Evolutionary conservation across 1,284 basidiomycete genomes (phyloP), one percentile per base, ranked within the genome.

Genomic region (Puccinia hordei): DNA sequence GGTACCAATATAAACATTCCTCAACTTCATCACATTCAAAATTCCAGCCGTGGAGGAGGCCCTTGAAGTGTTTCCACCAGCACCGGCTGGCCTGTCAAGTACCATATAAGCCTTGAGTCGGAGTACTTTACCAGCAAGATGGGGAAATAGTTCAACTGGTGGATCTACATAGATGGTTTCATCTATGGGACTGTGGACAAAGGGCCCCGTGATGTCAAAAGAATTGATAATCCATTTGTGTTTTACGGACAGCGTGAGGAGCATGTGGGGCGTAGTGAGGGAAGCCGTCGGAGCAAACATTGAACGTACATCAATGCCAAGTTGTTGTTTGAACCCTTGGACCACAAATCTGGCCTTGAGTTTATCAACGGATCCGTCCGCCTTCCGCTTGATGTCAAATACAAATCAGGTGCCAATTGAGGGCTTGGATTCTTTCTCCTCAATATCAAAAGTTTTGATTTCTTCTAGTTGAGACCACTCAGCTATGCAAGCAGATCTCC

Each of bases 131-230:
- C 66, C 35, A 24, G 53, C 8, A 13, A 57, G n/a, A 57, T 57
- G 19, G 27, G 53, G 22, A 5, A 57, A 27, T 9, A 57, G 53
- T 24, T 57, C 53, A 4, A 57, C 24, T 57, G 53, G 53, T 5
- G n/a, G 53, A n/a, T 57, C n/a, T 6, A 57, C 53, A 57, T 57
- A 57, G n/a, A n/a, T n/a, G n/a, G n/a, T n/a, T n/a, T n/a, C n/a
- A n/a, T n/a, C n/a, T n/a, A n/a, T n/a, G n/a, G 22, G 13, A 49
- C 38, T 66, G 30, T 66, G 63, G 19, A 66, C 27, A 41, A 35
- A 66, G 4, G 63, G 10, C 10, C 30, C 63, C 33, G 63, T 66
- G 22, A 66, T 41, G 38, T 66, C 63, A 30, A 66, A 66, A 24
- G 65, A 68, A n/a, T 12, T 53, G 33, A 38, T 73, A 24, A 73